Base-by-base conservation (phyloP, 345 rosid genomes). In the Heritiera littoralis region DNA sequence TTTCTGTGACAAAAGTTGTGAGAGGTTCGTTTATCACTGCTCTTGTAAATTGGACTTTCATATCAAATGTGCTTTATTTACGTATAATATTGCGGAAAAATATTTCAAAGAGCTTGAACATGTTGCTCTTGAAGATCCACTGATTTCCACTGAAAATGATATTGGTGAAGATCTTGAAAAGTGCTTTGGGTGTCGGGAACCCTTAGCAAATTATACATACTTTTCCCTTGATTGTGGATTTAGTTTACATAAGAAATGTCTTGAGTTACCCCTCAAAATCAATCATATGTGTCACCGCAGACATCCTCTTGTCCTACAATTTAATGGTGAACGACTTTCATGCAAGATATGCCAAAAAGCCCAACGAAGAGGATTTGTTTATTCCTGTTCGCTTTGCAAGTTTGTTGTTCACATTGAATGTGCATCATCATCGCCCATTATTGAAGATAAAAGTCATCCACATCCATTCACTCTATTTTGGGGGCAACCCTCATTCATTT, bases 1-100 rank as follows among this genome's bases (percentile, higher is more conserved):
- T n/a, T 43, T 41, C 0, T 63, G 41, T 2, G 0, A 7, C 2
- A 5, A 63, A 12, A 1, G 0, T 1, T 6, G 45, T 14, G 1
- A 64, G 9, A 6, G 30, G 4, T 63, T 30, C 66, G 7, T 7
- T 35, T 58, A 58, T 20, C 63, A 58, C 3, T 58, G 46, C 46
- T 35, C 51, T 66, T 66, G 71, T 0, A 7, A 0, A 3, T 8
- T 66, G 0, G 12, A 66, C 30, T 66, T 18, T 0, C 51, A 66
- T 41, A 66, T 18, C 5, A 41, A 8, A 41, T 66, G 71, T 66
- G 71, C 71, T 66, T 66, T 66, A 11, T 66, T 41, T 18, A 17
- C 71, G 4, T 66, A 9, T 66, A 66, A 41, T 41, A 41, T 66
- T 41, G 71, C 71, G 17, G 6, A 17, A 41, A 40, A 40, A 1